Percentiles rank a stretch among this genome's conserved stretches.
Conservation (phyloP, 371 early-diverging fungal genomes). For the Mortierella sp. region DNA sequence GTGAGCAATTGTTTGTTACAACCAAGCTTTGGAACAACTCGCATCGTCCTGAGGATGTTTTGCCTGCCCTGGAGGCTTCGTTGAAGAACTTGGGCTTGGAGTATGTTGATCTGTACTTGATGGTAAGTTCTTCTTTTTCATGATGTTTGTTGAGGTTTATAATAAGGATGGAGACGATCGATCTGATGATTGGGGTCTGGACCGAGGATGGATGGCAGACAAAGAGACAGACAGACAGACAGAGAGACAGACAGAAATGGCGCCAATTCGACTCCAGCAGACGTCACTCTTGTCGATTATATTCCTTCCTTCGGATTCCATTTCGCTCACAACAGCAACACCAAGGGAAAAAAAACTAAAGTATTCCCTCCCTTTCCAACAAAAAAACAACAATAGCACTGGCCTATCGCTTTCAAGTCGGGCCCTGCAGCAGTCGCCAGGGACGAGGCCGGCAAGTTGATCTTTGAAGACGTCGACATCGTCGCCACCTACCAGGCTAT, state of each 20-base stretch:
- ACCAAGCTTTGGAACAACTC: conserved; percentile 94
- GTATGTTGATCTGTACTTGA: conserved; percentile 93
- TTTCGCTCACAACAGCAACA: neutral
- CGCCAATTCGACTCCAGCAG: neutral
- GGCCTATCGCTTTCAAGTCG: conserved; percentile 60
- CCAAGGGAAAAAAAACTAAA: neutral
- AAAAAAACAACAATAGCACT: conserved; percentile 37
- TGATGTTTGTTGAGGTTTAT: conserved; percentile 19
- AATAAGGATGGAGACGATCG: neutral
- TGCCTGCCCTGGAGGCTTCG: conserved; percentile 73
- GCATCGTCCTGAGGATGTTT: conserved; percentile 79
- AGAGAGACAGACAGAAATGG: neutral
- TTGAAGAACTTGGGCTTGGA: conserved; percentile 81
- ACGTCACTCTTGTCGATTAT: neutral
- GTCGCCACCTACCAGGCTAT: conserved; percentile 82
- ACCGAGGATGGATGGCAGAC: no score
- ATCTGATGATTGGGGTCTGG: neutral
- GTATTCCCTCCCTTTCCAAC: neutral
- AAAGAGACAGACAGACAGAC: no score
- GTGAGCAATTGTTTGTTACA: conserved; percentile 88
- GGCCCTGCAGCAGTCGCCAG: conserved; percentile 22
- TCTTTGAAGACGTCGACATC: conserved; percentile 63
- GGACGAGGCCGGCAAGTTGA: conserved; percentile 51
- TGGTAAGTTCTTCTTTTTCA: conserved; percentile 84
- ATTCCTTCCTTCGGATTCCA: neutral